Percentiles rank a stretch among this genome's conserved stretches.
These are phyloP conservation scores for Solanum gracilifrons DNA, from an alignment of 257 asterid genomes.

Conservation along the genomic window DNA sequence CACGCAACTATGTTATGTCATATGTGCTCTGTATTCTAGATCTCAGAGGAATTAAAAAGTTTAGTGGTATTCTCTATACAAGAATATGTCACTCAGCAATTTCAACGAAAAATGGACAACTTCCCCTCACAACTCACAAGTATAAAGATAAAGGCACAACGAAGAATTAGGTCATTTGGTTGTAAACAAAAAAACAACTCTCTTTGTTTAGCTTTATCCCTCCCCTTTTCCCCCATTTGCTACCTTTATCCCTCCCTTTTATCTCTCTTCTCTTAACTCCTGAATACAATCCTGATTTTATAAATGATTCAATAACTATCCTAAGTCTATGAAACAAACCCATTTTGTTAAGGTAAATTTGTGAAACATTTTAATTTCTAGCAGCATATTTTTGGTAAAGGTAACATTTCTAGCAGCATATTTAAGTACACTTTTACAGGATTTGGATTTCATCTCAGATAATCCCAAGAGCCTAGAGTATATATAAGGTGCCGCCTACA, in stretches of 20 bases:
- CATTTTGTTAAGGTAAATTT: background rate
- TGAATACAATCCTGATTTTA: background rate
- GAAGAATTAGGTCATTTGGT: background rate
- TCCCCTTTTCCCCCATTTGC: background rate
- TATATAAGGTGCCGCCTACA: background rate
- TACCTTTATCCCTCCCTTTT: background rate
- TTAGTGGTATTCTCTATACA: background rate
- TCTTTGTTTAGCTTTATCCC: background rate
- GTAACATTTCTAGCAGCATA: background rate
- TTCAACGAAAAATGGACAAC: background rate
- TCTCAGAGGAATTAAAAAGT: background rate
- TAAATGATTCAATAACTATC: background rate
- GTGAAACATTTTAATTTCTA: background rate
- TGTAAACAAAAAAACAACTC: background rate
- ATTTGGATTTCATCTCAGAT: background rate
- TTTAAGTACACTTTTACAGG: background rate
- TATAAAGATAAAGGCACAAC: background rate
- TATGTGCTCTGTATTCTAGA: background rate
- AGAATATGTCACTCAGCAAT: background rate
- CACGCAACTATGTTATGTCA: background rate
- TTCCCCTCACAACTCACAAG: background rate
- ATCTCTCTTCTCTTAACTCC: background rate
- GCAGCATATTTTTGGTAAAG: background rate
- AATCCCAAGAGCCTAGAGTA: background rate
- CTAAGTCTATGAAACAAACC: background rate